phyloP scores from a whole-genome alignment of 345 rosid species.

The Cardamine chenopodiifolia region DNA sequence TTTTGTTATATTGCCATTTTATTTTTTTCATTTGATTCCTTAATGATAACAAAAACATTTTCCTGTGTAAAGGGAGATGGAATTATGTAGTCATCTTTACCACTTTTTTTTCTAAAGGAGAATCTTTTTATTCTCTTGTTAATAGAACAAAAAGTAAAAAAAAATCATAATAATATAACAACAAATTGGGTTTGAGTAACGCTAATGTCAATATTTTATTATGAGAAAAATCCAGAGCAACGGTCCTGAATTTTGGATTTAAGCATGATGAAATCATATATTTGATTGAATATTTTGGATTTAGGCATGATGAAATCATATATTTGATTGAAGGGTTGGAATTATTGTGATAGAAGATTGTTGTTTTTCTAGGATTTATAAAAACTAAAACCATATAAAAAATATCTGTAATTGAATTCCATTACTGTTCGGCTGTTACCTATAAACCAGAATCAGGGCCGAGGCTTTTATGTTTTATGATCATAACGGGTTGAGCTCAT shows the following conservation, averaged over 20 bases:
- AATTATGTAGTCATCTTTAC: neutral
- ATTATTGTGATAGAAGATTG: neutral
- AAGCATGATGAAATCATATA: too few relatives aligned
- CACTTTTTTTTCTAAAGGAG: neutral
- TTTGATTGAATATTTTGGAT: too few relatives aligned
- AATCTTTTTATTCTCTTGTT: neutral
- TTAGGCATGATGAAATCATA: too few relatives aligned
- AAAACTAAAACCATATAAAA: too few relatives aligned
- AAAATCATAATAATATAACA: neutral
- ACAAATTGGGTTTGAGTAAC: neutral
- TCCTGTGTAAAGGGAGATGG: neutral
- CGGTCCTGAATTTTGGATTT: neutral
- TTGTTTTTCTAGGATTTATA: too few relatives aligned
- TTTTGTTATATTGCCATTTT: neutral
- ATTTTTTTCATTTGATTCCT: neutral
- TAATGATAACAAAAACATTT: neutral
- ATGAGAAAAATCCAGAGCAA: neutral
- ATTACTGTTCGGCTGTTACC: too few relatives aligned
- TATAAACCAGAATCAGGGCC: neutral
- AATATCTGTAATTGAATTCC: too few relatives aligned
- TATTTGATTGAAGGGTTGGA: neutral
- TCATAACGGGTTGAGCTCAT: neutral
- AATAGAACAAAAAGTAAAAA: neutral
- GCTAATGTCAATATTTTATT: neutral
- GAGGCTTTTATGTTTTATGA: neutral